phyloP scores from a whole-genome alignment of 306 rosid species.

The Arachis hypogaea region DNA sequence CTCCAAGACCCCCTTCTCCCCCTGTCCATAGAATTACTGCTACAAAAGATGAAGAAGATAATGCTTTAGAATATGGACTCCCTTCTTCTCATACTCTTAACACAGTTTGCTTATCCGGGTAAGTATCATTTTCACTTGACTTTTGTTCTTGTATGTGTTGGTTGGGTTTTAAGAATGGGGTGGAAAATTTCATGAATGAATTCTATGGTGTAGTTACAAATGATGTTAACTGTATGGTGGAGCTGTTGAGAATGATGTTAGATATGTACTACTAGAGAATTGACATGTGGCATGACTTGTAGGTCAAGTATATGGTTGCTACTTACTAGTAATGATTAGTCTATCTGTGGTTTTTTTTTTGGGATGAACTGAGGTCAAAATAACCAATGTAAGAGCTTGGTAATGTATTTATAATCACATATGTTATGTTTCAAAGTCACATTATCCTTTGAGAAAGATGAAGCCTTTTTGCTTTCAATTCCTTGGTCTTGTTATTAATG shows the following conservation, averaged over 20 bases:
- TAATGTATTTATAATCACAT: constrained; percentile 12
- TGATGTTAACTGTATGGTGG: constrained; percentile 1
- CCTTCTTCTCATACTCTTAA: constrained; percentile 98
- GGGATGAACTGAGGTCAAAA: constrained; percentile 19
- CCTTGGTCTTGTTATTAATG: constrained; percentile 40
- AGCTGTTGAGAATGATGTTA: constrained; percentile 32
- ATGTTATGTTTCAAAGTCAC: constrained; percentile 8
- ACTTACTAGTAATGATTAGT: constrained; percentile 26
- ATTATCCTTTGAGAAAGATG: constrained; percentile 34
- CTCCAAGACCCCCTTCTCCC: constrained; percentile 93
- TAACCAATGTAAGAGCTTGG: constrained; percentile 1
- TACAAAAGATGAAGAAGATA: constrained; percentile 91
- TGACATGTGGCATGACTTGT: constrained; percentile 32
- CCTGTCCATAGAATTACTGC: constrained; percentile 86
- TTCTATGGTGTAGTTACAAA: background rate
- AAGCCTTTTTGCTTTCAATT: constrained; percentile 33
- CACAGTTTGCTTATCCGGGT: constrained; percentile 97
- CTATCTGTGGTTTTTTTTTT: background rate
- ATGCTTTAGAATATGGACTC: constrained; percentile 92
- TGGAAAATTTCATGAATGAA: too few relatives aligned
- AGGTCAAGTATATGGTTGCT: constrained; percentile 28
- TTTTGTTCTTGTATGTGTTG: constrained; percentile 1
- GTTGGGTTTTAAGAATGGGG: too few relatives aligned
- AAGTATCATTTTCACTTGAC: constrained; percentile 33
- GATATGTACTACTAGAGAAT: constrained; percentile 11